phyloP scores from a whole-genome alignment of 2,329 filamentous ascomycete species.

The Hypoxylon sp. region DNA sequence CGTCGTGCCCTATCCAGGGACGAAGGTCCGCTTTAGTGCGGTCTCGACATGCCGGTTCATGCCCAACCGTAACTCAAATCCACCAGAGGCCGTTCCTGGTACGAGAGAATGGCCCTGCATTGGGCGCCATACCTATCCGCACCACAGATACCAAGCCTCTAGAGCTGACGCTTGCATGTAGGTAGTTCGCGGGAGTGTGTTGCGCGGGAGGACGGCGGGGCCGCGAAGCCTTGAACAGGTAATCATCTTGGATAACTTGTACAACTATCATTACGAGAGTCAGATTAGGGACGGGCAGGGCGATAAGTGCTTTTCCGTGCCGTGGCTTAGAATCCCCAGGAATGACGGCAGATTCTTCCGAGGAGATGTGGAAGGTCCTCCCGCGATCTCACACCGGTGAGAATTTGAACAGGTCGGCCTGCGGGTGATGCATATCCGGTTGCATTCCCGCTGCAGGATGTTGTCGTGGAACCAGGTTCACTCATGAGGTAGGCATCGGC shows the following conservation, averaged over 20 bases:
- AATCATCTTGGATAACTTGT: constrained; percentile 18
- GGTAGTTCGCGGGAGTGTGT: constrained; percentile 4
- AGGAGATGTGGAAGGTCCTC: constrained; percentile 30
- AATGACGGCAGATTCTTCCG: constrained; percentile 42
- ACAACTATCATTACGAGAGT: constrained; percentile 11
- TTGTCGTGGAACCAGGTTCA: constrained; percentile 42
- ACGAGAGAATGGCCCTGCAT: constrained; percentile 9
- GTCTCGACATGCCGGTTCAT: constrained; percentile 27
- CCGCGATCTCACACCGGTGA: constrained; percentile 42
- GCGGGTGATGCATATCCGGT: constrained; percentile 44
- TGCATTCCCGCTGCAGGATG: constrained; percentile 44
- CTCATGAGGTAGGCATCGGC: constrained; percentile 10
- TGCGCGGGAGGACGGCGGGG: neutral
- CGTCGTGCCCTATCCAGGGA: constrained; percentile 8
- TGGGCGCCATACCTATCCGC: constrained; percentile 4
- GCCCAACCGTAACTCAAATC: constrained; percentile 19
- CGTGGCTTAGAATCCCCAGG: constrained; percentile 24
- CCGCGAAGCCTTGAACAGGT: constrained; percentile 1
- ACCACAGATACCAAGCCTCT: constrained; percentile 3
- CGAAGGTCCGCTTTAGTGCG: constrained; percentile 32
- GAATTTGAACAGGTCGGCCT: constrained; percentile 31
- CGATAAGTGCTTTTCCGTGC: constrained; percentile 14
- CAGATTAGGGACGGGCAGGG: constrained; percentile 3
- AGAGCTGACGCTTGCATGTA: constrained; percentile 18
- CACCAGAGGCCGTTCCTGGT: constrained; percentile 11